phyloP scores from a whole-genome alignment of 306 rosid species.

The Aeschynomene evenia region DNA sequence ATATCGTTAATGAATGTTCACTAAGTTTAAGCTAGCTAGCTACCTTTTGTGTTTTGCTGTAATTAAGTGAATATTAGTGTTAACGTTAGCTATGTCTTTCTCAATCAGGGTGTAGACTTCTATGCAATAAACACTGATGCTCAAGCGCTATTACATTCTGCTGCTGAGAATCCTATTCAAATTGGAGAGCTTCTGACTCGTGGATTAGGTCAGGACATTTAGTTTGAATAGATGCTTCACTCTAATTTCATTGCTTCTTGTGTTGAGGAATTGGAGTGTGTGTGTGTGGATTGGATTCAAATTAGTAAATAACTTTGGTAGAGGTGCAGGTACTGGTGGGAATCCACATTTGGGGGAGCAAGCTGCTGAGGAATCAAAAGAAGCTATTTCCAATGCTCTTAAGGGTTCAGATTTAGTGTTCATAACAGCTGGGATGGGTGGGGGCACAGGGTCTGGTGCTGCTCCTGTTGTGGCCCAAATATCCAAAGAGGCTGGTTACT shows the following conservation, averaged over 20 bases:
- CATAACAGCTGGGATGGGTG: slow-evolving; percentile 99
- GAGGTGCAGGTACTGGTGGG: slow-evolving; percentile 96
- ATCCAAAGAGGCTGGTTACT: slow-evolving; percentile 92
- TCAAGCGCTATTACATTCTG: slow-evolving; percentile 84
- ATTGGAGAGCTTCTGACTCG: slow-evolving; percentile 98
- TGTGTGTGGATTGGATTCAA: slow-evolving; percentile 37
- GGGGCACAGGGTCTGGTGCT: slow-evolving; percentile 99
- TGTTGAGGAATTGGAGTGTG: slow-evolving; percentile 15
- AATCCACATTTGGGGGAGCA: slow-evolving; percentile 98
- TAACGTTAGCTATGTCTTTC: slow-evolving; percentile 37
- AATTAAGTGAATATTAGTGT: slow-evolving; percentile 31
- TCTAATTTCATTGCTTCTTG: not conserved
- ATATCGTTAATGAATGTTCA: slow-evolving; percentile 4
- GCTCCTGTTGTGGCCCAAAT: slow-evolving; percentile 97
- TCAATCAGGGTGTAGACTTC: slow-evolving; percentile 85
- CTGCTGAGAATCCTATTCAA: slow-evolving; percentile 84
- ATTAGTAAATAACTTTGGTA: slow-evolving; percentile 21
- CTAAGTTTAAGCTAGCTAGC: not conserved
- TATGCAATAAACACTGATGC: slow-evolving; percentile 98
- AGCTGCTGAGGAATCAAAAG: slow-evolving; percentile 98
- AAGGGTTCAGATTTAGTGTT: slow-evolving; percentile 97
- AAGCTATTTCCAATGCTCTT: slow-evolving; percentile 77
- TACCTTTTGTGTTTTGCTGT: slow-evolving; percentile 17
- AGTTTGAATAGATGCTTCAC: not conserved
- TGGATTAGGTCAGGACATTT: slow-evolving; percentile 75